Conservation (phyloP, 306 rosid genomes). For the Pachyrhizus erosus region DNA sequence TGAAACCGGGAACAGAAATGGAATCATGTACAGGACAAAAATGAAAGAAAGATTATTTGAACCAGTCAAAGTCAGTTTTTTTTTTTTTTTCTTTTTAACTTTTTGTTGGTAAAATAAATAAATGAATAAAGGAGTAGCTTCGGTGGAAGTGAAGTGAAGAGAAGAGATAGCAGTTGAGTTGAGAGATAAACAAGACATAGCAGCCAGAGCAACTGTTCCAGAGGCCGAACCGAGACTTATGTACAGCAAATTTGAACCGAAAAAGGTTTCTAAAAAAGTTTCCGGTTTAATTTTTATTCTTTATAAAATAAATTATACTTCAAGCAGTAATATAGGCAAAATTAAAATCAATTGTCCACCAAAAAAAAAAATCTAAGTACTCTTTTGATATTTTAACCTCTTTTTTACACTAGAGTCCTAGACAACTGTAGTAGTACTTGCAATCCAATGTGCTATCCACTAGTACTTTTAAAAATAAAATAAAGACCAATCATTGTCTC, state of each 20-base stretch:
- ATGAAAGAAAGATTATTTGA: neutral
- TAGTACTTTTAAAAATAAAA: slow-evolving; percentile 13
- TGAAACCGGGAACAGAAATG: slow-evolving; percentile 22
- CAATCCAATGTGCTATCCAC: neutral
- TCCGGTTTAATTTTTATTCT: too few relatives aligned
- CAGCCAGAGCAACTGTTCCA: neutral
- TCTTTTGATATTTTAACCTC: neutral
- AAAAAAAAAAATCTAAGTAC: neutral
- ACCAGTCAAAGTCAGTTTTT: slow-evolving; percentile 3
- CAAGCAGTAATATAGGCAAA: neutral
- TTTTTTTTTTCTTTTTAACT: neutral
- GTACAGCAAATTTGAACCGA: slow-evolving; percentile 31
- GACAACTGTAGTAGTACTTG: neutral
- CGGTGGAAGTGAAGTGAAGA: slow-evolving; percentile 20
- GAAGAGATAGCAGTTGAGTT: neutral
- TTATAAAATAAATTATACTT: neutral
- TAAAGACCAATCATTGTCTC: neutral
- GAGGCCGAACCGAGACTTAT: neutral
- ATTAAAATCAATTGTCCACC: neutral
- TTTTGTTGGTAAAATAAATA: neutral
- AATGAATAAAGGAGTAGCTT: neutral
- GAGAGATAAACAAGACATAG: neutral
- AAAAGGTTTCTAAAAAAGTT: neutral
- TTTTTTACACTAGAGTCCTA: neutral
- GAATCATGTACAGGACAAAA: slow-evolving; percentile 12